Percentiles rank a stretch among this genome's conserved stretches.
These are phyloP conservation scores for Curvularia lunata DNA, from an alignment of 2,329 filamentous ascomycete species.

Conservation along the genomic window DNA sequence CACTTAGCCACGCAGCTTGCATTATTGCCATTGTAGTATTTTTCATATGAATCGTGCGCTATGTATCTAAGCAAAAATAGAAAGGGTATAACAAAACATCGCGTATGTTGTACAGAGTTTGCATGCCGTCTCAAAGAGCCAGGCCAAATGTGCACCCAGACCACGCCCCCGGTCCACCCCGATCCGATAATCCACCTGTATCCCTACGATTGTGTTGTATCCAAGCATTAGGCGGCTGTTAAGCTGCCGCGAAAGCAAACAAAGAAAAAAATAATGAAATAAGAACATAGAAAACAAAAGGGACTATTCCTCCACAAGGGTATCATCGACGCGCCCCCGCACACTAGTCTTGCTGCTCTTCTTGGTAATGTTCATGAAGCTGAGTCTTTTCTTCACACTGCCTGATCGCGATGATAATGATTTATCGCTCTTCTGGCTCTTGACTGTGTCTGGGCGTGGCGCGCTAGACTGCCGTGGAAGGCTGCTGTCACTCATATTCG, in stretches of 20 bases:
- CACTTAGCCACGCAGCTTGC: neutral
- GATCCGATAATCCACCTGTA: conserved; percentile 3
- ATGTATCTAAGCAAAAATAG: conserved; percentile 7
- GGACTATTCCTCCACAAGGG: conserved; percentile 43
- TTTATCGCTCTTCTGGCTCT: conserved; percentile 51
- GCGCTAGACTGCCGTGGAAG: conserved; percentile 22
- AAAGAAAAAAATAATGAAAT: neutral
- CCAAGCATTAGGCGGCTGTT: conserved; percentile 21
- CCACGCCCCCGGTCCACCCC: conserved; percentile 3
- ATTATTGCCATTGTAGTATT: conserved; percentile 7
- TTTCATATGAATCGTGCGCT: conserved; percentile 9
- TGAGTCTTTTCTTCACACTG: conserved; percentile 78
- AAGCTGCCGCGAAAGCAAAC: conserved; percentile 12
- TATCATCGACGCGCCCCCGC: conserved; percentile 35
- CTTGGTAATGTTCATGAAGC: conserved; percentile 75
- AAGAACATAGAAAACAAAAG: conserved; percentile 6
- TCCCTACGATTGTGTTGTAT: conserved; percentile 9
- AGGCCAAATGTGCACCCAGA: conserved; percentile 9
- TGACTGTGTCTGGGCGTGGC: conserved; percentile 38
- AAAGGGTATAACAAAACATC: conserved; percentile 24
- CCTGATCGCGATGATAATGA: conserved; percentile 54
- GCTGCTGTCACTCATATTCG: conserved; percentile 30
- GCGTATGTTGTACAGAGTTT: conserved; percentile 13
- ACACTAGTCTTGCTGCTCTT: conserved; percentile 66
- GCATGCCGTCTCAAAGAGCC: conserved; percentile 7